Evolutionary conservation across 2,329 filamentous ascomycete species (phyloP).

Genomic region (Drechslerella coelobrocha): DNA sequence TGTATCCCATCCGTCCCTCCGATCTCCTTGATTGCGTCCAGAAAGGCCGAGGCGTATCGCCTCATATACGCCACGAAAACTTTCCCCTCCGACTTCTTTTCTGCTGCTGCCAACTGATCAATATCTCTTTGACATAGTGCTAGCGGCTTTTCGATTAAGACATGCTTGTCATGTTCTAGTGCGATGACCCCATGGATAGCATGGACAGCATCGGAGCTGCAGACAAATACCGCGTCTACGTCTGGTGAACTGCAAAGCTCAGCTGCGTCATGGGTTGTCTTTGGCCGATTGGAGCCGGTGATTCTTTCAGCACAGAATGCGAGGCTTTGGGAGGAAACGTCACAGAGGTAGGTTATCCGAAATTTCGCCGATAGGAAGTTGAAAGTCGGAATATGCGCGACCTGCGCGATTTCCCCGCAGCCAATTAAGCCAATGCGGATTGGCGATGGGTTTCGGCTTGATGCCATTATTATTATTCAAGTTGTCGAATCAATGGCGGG

Average conservation of each 20-base stretch:
- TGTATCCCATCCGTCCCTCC: conserved; percentile 63
- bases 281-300: conserved; percentile 44
- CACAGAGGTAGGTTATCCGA: conserved; percentile 63
- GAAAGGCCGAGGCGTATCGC: conserved; percentile 67
- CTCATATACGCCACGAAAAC: conserved; percentile 70
- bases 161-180: conserved; percentile 65
- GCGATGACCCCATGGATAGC: conserved; percentile 63
- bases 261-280: conserved; percentile 57
- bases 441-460: not conserved
- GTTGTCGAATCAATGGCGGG: too few species aligned
- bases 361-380: conserved; percentile 61
- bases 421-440: conserved; percentile 61
- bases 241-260: conserved; percentile 61
- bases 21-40: conserved; percentile 65
- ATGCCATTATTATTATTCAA: too few species aligned
- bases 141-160: conserved; percentile 68
- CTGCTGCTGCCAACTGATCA: conserved; percentile 62
- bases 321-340: conserved; percentile 61
- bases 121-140: conserved; percentile 62
- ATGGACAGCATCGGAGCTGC: conserved; percentile 65
- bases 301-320: conserved; percentile 57
- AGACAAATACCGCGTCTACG: conserved; percentile 66
- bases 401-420: conserved; percentile 63
- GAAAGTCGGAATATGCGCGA: conserved; percentile 65
- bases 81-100: conserved; percentile 59